Evolutionary conservation across 192 early-diverging fungal genomes (phyloP), one percentile per base, ranked within the genome.

Genomic region (Mortierella hygrophila): DNA sequence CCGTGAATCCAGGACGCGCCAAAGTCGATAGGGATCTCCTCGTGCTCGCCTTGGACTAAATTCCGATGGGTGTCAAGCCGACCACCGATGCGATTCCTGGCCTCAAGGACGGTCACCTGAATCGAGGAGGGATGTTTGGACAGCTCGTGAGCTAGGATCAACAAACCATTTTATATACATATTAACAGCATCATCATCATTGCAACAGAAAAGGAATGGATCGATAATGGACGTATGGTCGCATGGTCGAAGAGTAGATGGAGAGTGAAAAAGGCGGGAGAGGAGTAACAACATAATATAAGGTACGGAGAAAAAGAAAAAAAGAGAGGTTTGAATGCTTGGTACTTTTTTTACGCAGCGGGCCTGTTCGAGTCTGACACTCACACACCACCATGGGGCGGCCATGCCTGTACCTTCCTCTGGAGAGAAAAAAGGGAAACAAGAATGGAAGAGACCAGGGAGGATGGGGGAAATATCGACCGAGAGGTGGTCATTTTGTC

Each of bases 1-100:
- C 87, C 87, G 74, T 88, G 87, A 52, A 88, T 84, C 87, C 87
- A 88, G 38, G 87, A 88, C 35, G 87, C 87, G n/a, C 87, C 87
- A 71, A 83, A 84, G 38, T 88, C 87, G 55, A 88, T 76, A 26
- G 87, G 81, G 74, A 88, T 79, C 20, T 81, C 85, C 21, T 29
- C 60, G 37, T 60, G 75, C 20, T 76, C 75, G 23, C 75, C 74
- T 23, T 75, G 37, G 42, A 81, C 38, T 23, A 86, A 72, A 63
- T 86, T 80, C 26, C 78, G 78, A 54, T 76, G 84, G 40, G 84
- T 86, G 72, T 86, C 79, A n/a, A 86, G 74, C 18, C 84, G 72
- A 10, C 84, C 84, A 3, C 84, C 84, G 38, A 86, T 76, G 65
- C 84, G 84, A 63, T 81, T 81, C 57, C 79, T 86, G 26, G 84